Percentiles rank a stretch among this genome's conserved stretches.
These are phyloP conservation scores for Torrubiellomyces zombiae DNA, from an alignment of 2,329 filamentous ascomycete genomes.

Conservation along the genomic window DNA sequence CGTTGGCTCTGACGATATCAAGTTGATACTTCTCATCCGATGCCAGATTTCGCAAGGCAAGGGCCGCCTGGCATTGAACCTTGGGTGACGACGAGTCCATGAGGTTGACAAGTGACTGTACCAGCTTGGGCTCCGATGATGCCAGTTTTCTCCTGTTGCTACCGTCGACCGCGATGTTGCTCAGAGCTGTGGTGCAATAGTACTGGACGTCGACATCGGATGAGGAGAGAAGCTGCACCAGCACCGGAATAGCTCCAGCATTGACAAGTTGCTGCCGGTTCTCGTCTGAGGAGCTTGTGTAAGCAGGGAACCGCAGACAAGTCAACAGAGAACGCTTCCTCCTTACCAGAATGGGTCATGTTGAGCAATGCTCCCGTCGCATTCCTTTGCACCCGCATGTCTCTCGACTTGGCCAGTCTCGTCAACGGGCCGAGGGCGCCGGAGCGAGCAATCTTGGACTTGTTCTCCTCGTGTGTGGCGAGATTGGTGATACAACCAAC, in stretches of 20 bases:
- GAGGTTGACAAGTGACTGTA: slow-evolving; percentile 83
- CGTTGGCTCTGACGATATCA: slow-evolving; percentile 83
- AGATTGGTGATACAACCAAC: slow-evolving; percentile 98
- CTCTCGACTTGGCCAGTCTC: slow-evolving; percentile 84
- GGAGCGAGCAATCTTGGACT: slow-evolving; percentile 92
- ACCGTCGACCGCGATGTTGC: slow-evolving; percentile 92
- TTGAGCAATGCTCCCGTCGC: slow-evolving; percentile 91
- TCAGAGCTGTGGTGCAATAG: slow-evolving; percentile 95
- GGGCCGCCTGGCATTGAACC: slow-evolving; percentile 90
- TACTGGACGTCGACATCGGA: slow-evolving; percentile 96
- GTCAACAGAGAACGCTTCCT: slow-evolving; percentile 1
- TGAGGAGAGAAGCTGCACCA: slow-evolving; percentile 87
- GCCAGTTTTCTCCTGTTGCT: slow-evolving; percentile 83
- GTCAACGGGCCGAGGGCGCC: slow-evolving; percentile 85
- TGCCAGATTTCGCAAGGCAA: slow-evolving; percentile 85
- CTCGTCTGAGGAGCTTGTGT: slow-evolving; percentile 47
- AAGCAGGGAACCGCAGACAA: not conserved
- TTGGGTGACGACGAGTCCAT: slow-evolving; percentile 98
- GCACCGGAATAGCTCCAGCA: slow-evolving; percentile 90
- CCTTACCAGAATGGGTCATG: slow-evolving; percentile 96
- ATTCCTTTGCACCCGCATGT: slow-evolving; percentile 96
- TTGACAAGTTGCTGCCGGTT: slow-evolving; percentile 96
- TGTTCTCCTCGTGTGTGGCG: slow-evolving; percentile 97
- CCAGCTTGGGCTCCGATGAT: slow-evolving; percentile 76
- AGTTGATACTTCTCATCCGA: slow-evolving; percentile 98